These are phyloP conservation scores for Penicillium fuscoglaucum DNA, from an alignment of 2,329 filamentous ascomycete species.

Conservation along the genomic window DNA sequence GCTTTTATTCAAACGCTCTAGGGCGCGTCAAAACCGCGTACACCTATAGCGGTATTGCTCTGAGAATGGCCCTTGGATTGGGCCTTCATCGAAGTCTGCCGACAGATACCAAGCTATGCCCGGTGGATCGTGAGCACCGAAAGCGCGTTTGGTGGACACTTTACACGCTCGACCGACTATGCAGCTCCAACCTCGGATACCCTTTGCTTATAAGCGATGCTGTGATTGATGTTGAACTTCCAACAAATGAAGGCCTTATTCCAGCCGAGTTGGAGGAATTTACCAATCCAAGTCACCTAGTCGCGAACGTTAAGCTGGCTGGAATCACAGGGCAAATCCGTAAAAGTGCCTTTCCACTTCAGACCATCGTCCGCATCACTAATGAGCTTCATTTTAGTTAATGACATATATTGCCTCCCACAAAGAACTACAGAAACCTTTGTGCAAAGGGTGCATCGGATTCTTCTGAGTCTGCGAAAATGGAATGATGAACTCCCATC, in stretches of 20 bases:
- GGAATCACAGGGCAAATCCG: background rate
- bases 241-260: background rate
- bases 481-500: constrained; percentile 25
- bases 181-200: constrained; percentile 44
- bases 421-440: constrained; percentile 1
- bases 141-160: constrained; percentile 49
- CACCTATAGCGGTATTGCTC: constrained; percentile 24
- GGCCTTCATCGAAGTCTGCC: constrained; percentile 29
- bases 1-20: constrained; percentile 25
- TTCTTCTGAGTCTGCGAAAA: constrained; percentile 18
- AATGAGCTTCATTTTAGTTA: background rate
- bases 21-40: constrained; percentile 25
- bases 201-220: constrained; percentile 39
- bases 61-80: constrained; percentile 36
- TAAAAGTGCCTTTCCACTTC: background rate
- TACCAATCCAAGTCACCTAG: background rate
- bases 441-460: constrained; percentile 18
- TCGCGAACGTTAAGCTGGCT: background rate
- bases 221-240: background rate
- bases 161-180: constrained; percentile 47
- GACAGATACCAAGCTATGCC: constrained; percentile 11
- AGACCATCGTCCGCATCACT: background rate
- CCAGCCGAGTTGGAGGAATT: background rate
- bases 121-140: constrained; percentile 41
- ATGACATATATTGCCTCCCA: background rate